Evolutionary conservation across 768 basidiomycete genomes (phyloP).

Genomic region (Agrocybe praecox): DNA sequence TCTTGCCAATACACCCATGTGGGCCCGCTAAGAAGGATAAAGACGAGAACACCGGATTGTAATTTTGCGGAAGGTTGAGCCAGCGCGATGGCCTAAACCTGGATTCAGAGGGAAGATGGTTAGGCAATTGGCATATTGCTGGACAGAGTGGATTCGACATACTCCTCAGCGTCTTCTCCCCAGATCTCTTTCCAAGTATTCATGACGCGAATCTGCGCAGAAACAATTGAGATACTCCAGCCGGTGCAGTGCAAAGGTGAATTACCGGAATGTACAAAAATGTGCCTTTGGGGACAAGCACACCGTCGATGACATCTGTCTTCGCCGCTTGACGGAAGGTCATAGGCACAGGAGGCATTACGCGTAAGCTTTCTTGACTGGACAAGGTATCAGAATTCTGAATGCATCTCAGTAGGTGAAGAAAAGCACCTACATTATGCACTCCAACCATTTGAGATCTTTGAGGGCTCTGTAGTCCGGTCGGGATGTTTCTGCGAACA

Average conservation of each 20-base stretch:
- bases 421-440: slow-evolving; percentile 32
- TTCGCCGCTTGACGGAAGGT: slow-evolving; percentile 39
- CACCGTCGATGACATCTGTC: slow-evolving; percentile 42
- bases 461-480: slow-evolving; percentile 43
- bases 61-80: slow-evolving; percentile 38
- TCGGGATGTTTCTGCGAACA: slow-evolving; percentile 32
- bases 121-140: not conserved
- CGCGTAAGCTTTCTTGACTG: slow-evolving; percentile 42
- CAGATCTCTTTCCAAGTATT: slow-evolving; percentile 53
- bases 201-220: slow-evolving; percentile 44
- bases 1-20: slow-evolving; percentile 49
- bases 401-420: not conserved
- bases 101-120: not conserved
- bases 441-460: slow-evolving; percentile 40
- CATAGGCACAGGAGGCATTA: slow-evolving; percentile 42
- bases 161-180: slow-evolving; percentile 56
- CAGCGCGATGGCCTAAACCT: slow-evolving; percentile 52
- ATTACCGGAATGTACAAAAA: slow-evolving; percentile 39
- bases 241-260: not conserved
- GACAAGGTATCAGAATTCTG: not conserved
- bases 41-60: slow-evolving; percentile 36
- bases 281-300: slow-evolving; percentile 45
- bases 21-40: slow-evolving; percentile 48
- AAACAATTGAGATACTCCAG: not conserved
- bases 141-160: slow-evolving; percentile 5